These are phyloP conservation scores for Kluyveromyces sp. DNA, from an alignment of 1,139 yeast genomes.

Conservation along the genomic window DNA sequence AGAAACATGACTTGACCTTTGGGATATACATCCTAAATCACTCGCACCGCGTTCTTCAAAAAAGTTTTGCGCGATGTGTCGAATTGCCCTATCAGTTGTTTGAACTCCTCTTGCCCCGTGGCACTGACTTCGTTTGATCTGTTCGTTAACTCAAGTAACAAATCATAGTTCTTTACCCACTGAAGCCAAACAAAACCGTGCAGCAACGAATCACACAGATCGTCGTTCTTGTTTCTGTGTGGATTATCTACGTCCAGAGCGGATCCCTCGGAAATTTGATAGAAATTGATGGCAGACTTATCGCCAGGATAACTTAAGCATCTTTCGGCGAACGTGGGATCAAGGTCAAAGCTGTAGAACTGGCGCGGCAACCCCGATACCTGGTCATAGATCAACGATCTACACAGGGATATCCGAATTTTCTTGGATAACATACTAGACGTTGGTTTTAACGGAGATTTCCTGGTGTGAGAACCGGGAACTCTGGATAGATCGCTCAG, in stretches of 20 bases:
- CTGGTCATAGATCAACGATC: slow-evolving; percentile 7
- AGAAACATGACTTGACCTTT: neutral
- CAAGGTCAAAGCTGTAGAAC: slow-evolving; percentile 6
- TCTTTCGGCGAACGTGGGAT: neutral
- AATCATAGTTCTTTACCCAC: slow-evolving; percentile 34
- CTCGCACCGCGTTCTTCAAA: neutral
- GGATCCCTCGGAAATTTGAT: slow-evolving; percentile 14
- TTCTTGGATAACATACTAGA: slow-evolving; percentile 7
- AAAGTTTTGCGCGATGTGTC: neutral
- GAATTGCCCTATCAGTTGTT: neutral
- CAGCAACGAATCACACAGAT: slow-evolving; percentile 50
- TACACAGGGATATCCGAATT: slow-evolving; percentile 9
- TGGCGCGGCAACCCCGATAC: neutral
- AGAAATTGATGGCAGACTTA: slow-evolving; percentile 15
- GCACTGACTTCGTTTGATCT: neutral
- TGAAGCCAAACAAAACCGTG: slow-evolving; percentile 49
- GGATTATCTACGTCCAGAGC: slow-evolving; percentile 7
- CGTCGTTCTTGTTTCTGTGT: slow-evolving; percentile 46
- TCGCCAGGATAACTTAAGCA: slow-evolving; percentile 21
- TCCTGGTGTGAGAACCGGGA: slow-evolving; percentile 1
- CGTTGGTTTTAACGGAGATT: slow-evolving; percentile 5
- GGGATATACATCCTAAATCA: neutral
- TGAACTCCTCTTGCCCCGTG: neutral
- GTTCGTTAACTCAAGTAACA: neutral
- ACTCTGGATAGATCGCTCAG: slow-evolving; percentile 2